phyloP scores from a whole-genome alignment of 2,329 filamentous ascomycete species.

The Plenodomus biglobosus region DNA sequence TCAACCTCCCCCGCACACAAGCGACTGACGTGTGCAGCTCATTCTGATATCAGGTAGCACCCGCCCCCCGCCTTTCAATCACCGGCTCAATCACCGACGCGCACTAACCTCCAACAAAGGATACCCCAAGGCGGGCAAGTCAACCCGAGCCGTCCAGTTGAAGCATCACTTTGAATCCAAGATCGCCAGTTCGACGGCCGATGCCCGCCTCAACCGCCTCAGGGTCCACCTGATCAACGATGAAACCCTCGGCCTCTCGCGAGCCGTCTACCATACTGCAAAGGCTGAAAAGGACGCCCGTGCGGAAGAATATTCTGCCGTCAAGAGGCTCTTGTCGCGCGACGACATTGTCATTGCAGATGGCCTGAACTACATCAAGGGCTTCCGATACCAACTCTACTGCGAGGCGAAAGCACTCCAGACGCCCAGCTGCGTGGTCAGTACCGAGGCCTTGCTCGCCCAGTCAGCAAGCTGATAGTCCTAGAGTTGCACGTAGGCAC shows the following conservation, averaged over 20 bases:
- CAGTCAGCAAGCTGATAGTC: conserved; percentile 33
- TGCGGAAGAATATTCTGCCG: conserved; percentile 72
- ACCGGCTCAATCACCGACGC: conserved; percentile 1
- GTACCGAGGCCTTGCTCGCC: conserved; percentile 19
- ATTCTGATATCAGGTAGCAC: conserved; percentile 55
- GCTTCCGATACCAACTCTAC: conserved; percentile 82
- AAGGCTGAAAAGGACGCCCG: conserved; percentile 82
- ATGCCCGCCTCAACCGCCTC: conserved; percentile 54
- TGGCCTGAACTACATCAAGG: conserved; percentile 85
- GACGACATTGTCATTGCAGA: conserved; percentile 79
- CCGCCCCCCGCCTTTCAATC: conserved; percentile 4
- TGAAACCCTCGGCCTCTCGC: conserved; percentile 68
- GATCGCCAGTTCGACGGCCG: conserved; percentile 51
- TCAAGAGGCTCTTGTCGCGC: conserved; percentile 72
- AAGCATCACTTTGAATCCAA: conserved; percentile 63
- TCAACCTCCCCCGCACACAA: too few relatives aligned
- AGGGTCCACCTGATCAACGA: conserved; percentile 75
- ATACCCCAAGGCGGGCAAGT: conserved; percentile 65
- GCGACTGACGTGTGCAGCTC: conserved; percentile 50
- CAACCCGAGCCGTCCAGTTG: conserved; percentile 64
- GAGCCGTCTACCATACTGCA: conserved; percentile 73
- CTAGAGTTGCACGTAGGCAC: conserved; percentile 61
- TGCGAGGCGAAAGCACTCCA: conserved; percentile 80
- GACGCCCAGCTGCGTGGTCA: conserved; percentile 73
- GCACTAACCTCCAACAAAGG: conserved; percentile 61